A percentile compares a stretch with the other conserved stretches of the same genome.
These are phyloP conservation scores for Tricholoma bakamatsutake DNA, from an alignment of 768 basidiomycete genomes.

Conservation along the genomic window DNA sequence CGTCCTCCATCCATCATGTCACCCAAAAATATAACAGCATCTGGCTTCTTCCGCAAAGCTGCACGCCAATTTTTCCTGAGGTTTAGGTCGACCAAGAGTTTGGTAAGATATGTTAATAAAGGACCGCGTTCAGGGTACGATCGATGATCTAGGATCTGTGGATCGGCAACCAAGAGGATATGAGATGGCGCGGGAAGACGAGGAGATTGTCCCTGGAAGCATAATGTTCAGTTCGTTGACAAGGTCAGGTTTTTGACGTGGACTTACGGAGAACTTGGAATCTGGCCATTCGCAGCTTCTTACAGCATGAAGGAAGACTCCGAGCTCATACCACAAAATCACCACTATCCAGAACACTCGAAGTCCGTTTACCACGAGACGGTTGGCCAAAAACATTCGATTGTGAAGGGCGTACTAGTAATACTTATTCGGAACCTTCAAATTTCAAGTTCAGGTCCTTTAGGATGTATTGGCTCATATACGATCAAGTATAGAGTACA, in stretches of 20 bases:
- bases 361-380: slow-evolving; percentile 38
- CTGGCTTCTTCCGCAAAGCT: slow-evolving; percentile 52
- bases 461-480: not conserved
- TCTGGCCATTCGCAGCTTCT: slow-evolving; percentile 60
- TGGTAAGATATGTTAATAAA: slow-evolving; percentile 53
- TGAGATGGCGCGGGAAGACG: slow-evolving; percentile 27
- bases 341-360: slow-evolving; percentile 54
- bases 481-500: not conserved
- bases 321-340: slow-evolving; percentile 68
- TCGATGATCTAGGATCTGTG: slow-evolving; percentile 73
- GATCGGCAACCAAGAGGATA: slow-evolving; percentile 82
- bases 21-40: slow-evolving; percentile 78
- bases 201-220: not conserved
- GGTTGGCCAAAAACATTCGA: slow-evolving; percentile 19
- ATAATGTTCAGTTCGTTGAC: not conserved
- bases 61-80: slow-evolving; percentile 81
- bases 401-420: not conserved
- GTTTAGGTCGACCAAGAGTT: slow-evolving; percentile 72
- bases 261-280: slow-evolving; percentile 23
- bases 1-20: slow-evolving; percentile 92
- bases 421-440: too few relatives aligned
- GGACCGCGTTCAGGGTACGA: slow-evolving; percentile 63
- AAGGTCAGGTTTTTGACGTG: not conserved
- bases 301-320: slow-evolving; percentile 44
- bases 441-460: too few relatives aligned